Evolutionary conservation across 345 rosid genomes (phyloP).

Genomic region (Mallotus nudiflorus): DNA sequence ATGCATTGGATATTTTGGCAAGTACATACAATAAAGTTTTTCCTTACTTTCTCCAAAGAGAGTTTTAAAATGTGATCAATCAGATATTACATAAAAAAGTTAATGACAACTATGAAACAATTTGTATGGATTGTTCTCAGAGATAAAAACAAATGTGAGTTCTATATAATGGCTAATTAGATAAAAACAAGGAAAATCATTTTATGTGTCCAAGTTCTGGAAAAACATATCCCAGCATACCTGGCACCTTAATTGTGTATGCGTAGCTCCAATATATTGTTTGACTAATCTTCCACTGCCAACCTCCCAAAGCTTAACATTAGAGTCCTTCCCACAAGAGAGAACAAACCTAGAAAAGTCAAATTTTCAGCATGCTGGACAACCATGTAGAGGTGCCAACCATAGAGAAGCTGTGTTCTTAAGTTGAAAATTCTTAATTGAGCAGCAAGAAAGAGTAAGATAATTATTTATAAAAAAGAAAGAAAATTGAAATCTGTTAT

Average conservation of each 20-base stretch:
- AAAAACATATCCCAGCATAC: conserved; percentile 28
- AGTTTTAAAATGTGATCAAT: not conserved
- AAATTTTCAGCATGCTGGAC: conserved; percentile 7
- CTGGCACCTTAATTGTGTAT: conserved; percentile 66
- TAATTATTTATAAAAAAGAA: not conserved
- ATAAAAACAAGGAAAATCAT: not conserved
- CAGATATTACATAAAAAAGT: not conserved
- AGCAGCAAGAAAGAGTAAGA: not conserved
- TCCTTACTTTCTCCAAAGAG: not conserved
- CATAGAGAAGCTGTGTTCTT: not conserved
- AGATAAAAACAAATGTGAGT: too few relatives aligned
- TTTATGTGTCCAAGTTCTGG: not conserved
- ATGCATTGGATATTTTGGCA: not conserved
- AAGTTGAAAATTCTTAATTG: not conserved
- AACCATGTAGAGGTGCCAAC: conserved; percentile 5
- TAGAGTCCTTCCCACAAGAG: conserved; percentile 79
- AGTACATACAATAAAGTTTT: not conserved
- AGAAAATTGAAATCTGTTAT: not conserved
- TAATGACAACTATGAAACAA: too few relatives aligned
- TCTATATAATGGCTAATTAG: too few relatives aligned
- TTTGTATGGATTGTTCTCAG: too few relatives aligned
- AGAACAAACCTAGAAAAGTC: conserved; percentile 62
- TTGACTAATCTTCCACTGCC: conserved; percentile 72
- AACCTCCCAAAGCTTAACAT: conserved; percentile 80
- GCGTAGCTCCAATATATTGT: conserved; percentile 72